Conservation (phyloP, 257 asterid genomes). For the Gentiana dahurica region DNA sequence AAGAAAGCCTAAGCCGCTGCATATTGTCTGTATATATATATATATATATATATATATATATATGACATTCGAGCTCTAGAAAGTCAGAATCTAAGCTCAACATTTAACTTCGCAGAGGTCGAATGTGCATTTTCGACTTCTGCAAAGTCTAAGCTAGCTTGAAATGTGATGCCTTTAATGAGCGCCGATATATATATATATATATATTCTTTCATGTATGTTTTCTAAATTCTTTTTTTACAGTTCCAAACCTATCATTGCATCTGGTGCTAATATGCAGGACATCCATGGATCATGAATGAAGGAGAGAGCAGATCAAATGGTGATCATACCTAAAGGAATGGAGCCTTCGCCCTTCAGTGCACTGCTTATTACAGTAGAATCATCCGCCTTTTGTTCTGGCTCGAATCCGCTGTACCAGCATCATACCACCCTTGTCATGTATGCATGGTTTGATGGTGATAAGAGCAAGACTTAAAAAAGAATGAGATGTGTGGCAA, state of each 20-base stretch:
- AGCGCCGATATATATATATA: not conserved
- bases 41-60: no score
- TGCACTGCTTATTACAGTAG: not conserved
- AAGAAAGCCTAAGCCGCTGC: no score
- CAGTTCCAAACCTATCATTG: not conserved
- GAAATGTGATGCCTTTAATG: not conserved
- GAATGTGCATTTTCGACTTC: no score
- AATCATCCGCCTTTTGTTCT: not conserved
- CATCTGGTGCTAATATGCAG: slow-evolving; percentile 15
- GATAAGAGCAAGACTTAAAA: no score
- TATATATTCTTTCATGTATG: not conserved
- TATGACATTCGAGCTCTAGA: no score
- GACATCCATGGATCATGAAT: slow-evolving; percentile 33
- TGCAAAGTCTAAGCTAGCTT: not conserved
- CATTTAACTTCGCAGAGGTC: no score
- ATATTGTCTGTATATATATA: no score
- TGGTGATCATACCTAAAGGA: slow-evolving; percentile 12
- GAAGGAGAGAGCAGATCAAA: slow-evolving; percentile 26
- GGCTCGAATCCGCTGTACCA: slow-evolving; percentile 6
- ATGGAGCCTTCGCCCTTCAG: not conserved
- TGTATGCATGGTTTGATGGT: no score
- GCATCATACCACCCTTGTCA: not conserved
- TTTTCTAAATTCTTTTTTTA: no score
- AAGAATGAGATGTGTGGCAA: no score
- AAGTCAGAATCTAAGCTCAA: not conserved